Conservation (phyloP, 2,329 filamentous ascomycete genomes). For the Coniosporium tulheliwenetii region DNA sequence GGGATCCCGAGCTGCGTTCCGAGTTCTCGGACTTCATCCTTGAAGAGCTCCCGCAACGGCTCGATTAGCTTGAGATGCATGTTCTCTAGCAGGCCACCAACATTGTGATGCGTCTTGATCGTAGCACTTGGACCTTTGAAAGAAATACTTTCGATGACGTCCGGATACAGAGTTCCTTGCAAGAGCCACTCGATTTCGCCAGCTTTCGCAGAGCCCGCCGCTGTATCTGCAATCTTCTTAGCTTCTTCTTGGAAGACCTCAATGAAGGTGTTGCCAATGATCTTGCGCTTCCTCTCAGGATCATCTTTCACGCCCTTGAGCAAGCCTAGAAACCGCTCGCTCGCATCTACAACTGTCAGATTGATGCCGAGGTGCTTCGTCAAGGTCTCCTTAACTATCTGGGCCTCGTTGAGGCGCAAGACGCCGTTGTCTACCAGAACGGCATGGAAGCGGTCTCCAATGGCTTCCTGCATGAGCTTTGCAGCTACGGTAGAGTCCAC, state of each 20-base stretch:
- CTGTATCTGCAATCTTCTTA: conserved; percentile 54
- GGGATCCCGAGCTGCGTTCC: conserved; percentile 56
- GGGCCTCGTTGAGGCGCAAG: conserved; percentile 73
- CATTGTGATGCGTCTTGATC: conserved; percentile 63
- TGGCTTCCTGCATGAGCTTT: conserved; percentile 73
- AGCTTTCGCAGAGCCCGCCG: conserved; percentile 48
- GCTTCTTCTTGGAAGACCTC: conserved; percentile 74
- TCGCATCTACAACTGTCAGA: conserved; percentile 71
- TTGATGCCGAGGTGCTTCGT: conserved; percentile 73
- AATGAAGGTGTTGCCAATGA: conserved; percentile 72
- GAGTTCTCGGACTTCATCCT: conserved; percentile 62
- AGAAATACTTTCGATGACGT: conserved; percentile 55
- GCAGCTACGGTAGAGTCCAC: conserved; percentile 84
- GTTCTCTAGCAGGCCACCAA: conserved; percentile 49
- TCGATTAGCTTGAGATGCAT: conserved; percentile 60
- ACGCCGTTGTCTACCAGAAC: conserved; percentile 76
- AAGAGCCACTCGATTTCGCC: conserved; percentile 75
- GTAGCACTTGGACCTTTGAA: conserved; percentile 58
- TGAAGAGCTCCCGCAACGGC: conserved; percentile 66
- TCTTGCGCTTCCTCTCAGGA: conserved; percentile 79
- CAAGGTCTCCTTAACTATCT: conserved; percentile 67
- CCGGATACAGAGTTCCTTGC: conserved; percentile 72
- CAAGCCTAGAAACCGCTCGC: conserved; percentile 58
- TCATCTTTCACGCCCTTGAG: conserved; percentile 58
- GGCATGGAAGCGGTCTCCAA: conserved; percentile 71